These are phyloP conservation scores for Colletotrichum siamense DNA, from an alignment of 2,329 filamentous ascomycete species.

Conservation along the genomic window DNA sequence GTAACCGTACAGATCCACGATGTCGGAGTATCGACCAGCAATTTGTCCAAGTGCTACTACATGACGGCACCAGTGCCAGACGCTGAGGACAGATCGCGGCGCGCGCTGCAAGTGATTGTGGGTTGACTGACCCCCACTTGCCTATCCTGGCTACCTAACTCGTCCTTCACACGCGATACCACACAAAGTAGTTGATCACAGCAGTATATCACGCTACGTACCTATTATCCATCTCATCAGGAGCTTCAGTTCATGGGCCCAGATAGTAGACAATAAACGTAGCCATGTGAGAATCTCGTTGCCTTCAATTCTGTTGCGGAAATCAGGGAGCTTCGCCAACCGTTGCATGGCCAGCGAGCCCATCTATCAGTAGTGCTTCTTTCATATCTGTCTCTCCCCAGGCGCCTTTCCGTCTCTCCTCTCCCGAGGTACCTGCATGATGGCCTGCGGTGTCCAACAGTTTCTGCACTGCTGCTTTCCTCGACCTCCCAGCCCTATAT, in stretches of 20 bases:
- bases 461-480: not conserved
- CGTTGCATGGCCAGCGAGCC: constrained; percentile 1
- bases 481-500: not conserved
- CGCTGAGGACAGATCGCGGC: not conserved
- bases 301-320: constrained; percentile 15
- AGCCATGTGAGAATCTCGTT: not conserved
- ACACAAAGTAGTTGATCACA: not conserved
- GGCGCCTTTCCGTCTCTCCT: not conserved
- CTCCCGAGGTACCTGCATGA: constrained; percentile 1
- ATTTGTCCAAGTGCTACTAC: not conserved
- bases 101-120: not conserved
- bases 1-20: not conserved
- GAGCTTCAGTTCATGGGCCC: not conserved
- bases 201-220: not conserved
- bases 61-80: not conserved
- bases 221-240: not conserved
- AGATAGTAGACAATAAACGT: not conserved
- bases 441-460: constrained; percentile 2
- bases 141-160: not conserved
- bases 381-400: not conserved
- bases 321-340: constrained; percentile 5
- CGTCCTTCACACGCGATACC: not conserved
- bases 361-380: constrained; percentile 17
- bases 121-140: not conserved
- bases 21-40: not conserved